These are phyloP conservation scores for Coprinellus micaceus DNA, from an alignment of 768 basidiomycete species.

Conservation along the genomic window DNA sequence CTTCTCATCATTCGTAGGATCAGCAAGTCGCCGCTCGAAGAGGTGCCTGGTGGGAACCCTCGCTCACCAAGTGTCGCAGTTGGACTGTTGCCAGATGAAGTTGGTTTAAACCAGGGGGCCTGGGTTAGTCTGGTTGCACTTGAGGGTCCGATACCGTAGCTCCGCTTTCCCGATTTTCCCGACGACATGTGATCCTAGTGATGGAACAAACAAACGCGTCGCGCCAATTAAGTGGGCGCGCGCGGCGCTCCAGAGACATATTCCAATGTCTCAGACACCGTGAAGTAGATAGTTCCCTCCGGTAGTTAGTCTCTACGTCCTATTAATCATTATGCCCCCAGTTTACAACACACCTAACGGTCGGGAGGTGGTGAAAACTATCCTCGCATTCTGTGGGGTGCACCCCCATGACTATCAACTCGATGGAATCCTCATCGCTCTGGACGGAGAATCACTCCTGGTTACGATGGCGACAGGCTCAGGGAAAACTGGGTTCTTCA, in stretches of 20 bases:
- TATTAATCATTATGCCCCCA: neutral
- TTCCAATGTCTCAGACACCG: neutral
- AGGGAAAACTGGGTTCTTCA: slow-evolving; percentile 13
- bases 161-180: too few species aligned
- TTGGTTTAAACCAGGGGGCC: too few species aligned
- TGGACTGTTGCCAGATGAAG: too few species aligned
- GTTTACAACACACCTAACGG: neutral
- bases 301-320: too few species aligned
- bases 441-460: slow-evolving; percentile 9
- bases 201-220: slow-evolving; percentile 2
- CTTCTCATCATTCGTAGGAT: neutral
- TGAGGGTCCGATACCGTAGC: too few species aligned
- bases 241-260: neutral
- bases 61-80: slow-evolving; percentile 3
- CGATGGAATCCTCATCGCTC: neutral
- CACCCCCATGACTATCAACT: slow-evolving; percentile 1
- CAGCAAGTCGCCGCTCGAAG: neutral
- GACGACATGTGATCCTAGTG: neutral
- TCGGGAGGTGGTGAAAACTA: neutral
- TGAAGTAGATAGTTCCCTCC: neutral
- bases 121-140: too few species aligned
- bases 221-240: neutral
- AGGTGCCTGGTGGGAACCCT: neutral
- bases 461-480: slow-evolving; percentile 12
- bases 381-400: neutral